Base-by-base conservation (phyloP, 768 basidiomycete genomes). In the Pisolithus albus region DNA sequence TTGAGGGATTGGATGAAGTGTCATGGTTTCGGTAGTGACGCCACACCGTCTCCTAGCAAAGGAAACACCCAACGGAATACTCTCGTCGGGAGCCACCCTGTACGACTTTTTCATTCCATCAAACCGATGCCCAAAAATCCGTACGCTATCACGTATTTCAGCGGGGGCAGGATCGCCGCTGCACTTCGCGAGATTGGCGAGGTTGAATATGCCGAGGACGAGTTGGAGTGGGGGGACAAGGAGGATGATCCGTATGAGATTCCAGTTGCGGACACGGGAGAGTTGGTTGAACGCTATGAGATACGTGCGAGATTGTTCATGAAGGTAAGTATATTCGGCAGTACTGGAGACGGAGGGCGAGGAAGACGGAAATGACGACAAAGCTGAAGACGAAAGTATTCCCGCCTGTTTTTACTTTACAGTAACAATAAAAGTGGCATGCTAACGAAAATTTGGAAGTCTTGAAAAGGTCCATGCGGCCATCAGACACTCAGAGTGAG, bases 1-100 rank as follows among this genome's bases (percentile, higher is more conserved):
- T 32, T 32, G 30, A 32, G 30, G 11, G 10, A 10, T 32, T 32
- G 30, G 9, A 10, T 32, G 8, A 32, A 32, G 9, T 32, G 30
- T 32, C 10, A 32, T 10, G 11, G 30, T 1, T 32, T 32, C 11
- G 6, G 26, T 32, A 9, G 30, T 23, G 26, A 26, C 26, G 26
- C 26, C 26, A 32, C 30, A 32, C 30, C 11, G 21, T 23, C 21
- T 23, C 21, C 21, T 1, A 23, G 21, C 21, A 23, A 68, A 47
- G 40, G 6, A 51, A 6, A 57, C 59, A 2, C 59, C 56, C 0
- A 63, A 63, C 10, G 59, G 58, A 0, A 56, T 56, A 34, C 43
- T 52, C 7, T 18, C 56, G 18, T 68, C 67, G 67, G 66, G 55
- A 4, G 64, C 55, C 0, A 67, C 66, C 7, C 47, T 68, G 13